Percentiles rank a stretch among this genome's conserved stretches.
phyloP scores from a whole-genome alignment of 2,329 filamentous ascomycete genomes.

The Nemania sp. region DNA sequence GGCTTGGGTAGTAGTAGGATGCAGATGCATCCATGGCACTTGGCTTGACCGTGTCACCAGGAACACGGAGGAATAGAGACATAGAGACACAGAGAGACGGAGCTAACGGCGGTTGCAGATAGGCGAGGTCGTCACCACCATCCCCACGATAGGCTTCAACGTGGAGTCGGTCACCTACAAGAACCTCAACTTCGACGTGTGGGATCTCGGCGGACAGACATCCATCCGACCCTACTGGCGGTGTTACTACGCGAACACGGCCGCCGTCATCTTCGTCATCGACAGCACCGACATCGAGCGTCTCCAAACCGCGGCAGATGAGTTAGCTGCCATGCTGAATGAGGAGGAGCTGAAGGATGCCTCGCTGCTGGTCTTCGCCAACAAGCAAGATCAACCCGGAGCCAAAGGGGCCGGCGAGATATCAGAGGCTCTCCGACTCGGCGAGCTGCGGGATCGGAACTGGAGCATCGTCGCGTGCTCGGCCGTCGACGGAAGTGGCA shows the following conservation, averaged over 20 bases:
- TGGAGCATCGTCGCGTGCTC: conserved; percentile 99
- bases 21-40: too few species aligned
- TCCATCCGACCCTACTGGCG: conserved; percentile 98
- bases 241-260: conserved; percentile 99
- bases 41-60: not conserved
- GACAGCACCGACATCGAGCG: conserved; percentile 98
- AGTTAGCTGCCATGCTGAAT: conserved; percentile 92
- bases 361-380: conserved; percentile 91
- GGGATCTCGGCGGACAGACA: conserved; percentile 98
- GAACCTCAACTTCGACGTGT: conserved; percentile 98
- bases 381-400: conserved; percentile 98
- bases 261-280: conserved; percentile 97
- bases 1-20: too few species aligned
- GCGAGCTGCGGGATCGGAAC: conserved; percentile 92
- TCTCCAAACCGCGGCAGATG: conserved; percentile 87
- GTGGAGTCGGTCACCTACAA: conserved; percentile 98
- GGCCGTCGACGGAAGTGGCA: conserved; percentile 91
- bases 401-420: conserved; percentile 97
- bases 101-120: conserved; percentile 62
- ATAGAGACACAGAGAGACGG: conserved; percentile 11
- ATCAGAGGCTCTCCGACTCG: conserved; percentile 86
- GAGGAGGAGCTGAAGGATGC: conserved; percentile 96
- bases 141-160: conserved; percentile 99
- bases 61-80: not conserved
- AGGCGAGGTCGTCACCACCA: conserved; percentile 97